Evolutionary conservation across 192 early-diverging fungal genomes (phyloP).

Genomic region (Lobosporangium transversale): DNA sequence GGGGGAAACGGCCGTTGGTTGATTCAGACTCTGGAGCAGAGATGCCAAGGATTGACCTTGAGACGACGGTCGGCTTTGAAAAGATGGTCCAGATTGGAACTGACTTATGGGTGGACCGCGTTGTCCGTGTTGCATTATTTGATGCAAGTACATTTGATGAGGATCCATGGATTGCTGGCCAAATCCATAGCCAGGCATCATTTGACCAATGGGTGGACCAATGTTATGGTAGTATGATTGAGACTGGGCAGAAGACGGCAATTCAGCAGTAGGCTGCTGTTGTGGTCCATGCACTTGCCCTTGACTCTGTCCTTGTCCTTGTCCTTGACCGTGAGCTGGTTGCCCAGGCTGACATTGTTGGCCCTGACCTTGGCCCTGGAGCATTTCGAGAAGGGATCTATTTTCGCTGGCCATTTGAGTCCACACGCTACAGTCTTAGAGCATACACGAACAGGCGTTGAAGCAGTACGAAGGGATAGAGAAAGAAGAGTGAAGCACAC

Average conservation of each 20-base stretch:
- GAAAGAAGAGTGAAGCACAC: not conserved
- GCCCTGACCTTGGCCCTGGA: constrained; percentile 33
- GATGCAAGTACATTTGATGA: constrained; percentile 39
- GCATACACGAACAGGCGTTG: constrained; percentile 1
- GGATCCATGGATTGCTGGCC: constrained; percentile 28
- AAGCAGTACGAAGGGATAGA: not conserved
- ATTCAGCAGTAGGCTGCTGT: constrained; percentile 16
- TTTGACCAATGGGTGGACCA: constrained; percentile 40
- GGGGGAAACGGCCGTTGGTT: constrained; percentile 24
- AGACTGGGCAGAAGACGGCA: not conserved
- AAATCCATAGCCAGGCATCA: constrained; percentile 47
- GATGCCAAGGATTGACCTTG: constrained; percentile 43
- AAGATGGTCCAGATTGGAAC: constrained; percentile 17
- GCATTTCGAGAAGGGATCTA: constrained; percentile 51
- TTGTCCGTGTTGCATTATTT: constrained; percentile 28
- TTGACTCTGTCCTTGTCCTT: constrained; percentile 23
- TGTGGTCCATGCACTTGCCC: constrained; percentile 18
- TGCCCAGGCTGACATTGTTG: constrained; percentile 1
- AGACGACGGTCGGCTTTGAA: constrained; percentile 36
- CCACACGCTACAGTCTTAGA: not conserved
- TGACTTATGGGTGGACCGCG: constrained; percentile 26
- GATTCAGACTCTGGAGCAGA: constrained; percentile 50
- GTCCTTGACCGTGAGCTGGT: constrained; percentile 11
- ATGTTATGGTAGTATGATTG: constrained; percentile 30
- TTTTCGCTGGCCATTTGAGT: constrained; percentile 37